Percentiles rank a stretch among this genome's conserved stretches.
Evolutionary conservation across 306 rosid genomes (phyloP).

Genomic region (Oemleria cerasiformis): DNA sequence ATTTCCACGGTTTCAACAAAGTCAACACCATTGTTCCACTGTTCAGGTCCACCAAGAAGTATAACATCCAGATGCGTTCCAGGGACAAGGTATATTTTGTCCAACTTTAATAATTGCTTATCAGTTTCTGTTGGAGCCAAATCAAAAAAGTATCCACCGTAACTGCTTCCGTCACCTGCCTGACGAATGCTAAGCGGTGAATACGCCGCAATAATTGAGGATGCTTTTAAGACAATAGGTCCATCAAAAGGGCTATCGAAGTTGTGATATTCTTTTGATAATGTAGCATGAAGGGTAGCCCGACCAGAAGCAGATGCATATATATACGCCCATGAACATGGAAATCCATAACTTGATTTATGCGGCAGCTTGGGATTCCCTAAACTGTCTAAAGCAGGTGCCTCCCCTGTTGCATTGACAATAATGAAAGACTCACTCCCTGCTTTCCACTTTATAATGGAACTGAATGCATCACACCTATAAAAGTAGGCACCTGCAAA

Average conservation of each 20-base stretch:
- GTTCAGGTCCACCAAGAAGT: conserved; percentile 85
- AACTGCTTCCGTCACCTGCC: conserved; percentile 78
- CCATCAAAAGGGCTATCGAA: conserved; percentile 43
- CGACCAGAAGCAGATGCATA: conserved; percentile 79
- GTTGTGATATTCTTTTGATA: conserved; percentile 59
- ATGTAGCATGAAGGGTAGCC: conserved; percentile 67
- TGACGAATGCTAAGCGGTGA: conserved; percentile 63
- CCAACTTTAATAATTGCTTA: conserved; percentile 43
- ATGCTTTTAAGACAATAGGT: conserved; percentile 66
- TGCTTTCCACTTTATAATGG: conserved; percentile 77
- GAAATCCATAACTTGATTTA: conserved; percentile 46
- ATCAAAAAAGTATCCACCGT: conserved; percentile 88
- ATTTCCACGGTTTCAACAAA: conserved; percentile 46
- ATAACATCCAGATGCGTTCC: conserved; percentile 61
- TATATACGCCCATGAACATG: conserved; percentile 71
- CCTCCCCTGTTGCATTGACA: conserved; percentile 59
- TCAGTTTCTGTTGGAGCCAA: conserved; percentile 52
- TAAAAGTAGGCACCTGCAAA: conserved; percentile 73
- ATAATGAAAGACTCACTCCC: conserved; percentile 72
- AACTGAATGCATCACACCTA: conserved; percentile 73
- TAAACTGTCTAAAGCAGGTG: conserved; percentile 38
- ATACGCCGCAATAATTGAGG: conserved; percentile 65
- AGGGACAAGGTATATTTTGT: conserved; percentile 72
- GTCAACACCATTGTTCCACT: conserved; percentile 56
- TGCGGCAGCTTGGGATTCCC: conserved; percentile 37